phyloP scores from a whole-genome alignment of 225 moss, liverwort and hornwort species.

The Takakia lepidozioides region DNA sequence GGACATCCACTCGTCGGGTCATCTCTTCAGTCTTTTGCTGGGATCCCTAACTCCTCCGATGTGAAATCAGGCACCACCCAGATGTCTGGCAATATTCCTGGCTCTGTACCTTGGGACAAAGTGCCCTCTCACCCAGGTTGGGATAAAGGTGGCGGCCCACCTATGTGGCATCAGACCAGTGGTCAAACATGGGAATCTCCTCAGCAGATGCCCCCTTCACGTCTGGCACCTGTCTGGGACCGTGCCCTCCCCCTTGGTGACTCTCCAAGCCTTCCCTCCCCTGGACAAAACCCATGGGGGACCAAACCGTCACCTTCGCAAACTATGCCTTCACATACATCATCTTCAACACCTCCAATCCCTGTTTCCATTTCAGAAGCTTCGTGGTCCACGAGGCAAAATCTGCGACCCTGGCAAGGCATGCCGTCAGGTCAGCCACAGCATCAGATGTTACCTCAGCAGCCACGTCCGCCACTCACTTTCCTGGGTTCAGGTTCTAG shows the following conservation, averaged over 20 bases:
- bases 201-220: too few relatives aligned
- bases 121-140: too few relatives aligned
- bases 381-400: not conserved
- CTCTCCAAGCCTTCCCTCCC: not conserved
- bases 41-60: not conserved
- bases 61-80: not conserved
- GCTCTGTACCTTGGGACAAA: too few relatives aligned
- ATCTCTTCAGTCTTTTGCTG: not conserved
- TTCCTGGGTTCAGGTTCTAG: constrained; percentile 3
- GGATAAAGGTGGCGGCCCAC: too few relatives aligned
- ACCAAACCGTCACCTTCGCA: too few relatives aligned
- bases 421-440: constrained; percentile 9
- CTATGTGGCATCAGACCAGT: not conserved
- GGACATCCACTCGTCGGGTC: too few relatives aligned
- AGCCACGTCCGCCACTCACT: constrained; percentile 1
- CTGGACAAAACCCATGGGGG: too few relatives aligned
- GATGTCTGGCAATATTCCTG: not conserved
- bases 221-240: too few relatives aligned
- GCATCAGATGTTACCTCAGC: not conserved
- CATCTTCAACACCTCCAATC: not conserved
- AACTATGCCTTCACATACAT: not conserved
- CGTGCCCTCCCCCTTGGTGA: not conserved
- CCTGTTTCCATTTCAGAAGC: not conserved
- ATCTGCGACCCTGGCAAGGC: constrained; percentile 11
- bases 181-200: too few relatives aligned